phyloP scores from a whole-genome alignment of 768 basidiomycete species.

The Leccinum imitatum region DNA sequence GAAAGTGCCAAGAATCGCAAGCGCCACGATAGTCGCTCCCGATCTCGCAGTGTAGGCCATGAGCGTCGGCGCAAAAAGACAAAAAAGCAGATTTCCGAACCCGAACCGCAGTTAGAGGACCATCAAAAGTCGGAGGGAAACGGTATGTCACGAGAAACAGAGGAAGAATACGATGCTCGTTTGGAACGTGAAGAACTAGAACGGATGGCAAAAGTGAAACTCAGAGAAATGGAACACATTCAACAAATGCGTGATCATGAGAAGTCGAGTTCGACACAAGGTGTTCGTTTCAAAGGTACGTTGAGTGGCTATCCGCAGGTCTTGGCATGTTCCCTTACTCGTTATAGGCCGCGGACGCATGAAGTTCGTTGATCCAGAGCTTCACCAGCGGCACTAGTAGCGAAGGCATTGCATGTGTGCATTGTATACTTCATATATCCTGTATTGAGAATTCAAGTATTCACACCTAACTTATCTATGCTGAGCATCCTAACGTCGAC shows the following conservation, averaged over 20 bases:
- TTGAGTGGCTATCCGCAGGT: not conserved
- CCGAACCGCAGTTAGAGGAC: conserved; percentile 12
- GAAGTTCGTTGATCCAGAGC: conserved; percentile 65
- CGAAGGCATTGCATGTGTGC: not conserved
- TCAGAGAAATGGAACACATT: conserved; percentile 49
- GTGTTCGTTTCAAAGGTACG: conserved; percentile 66
- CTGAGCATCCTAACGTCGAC: conserved; percentile 4
- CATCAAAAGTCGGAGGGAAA: conserved; percentile 3
- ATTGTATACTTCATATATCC: conserved; percentile 2
- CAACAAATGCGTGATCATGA: conserved; percentile 35
- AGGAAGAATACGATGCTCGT: conserved; percentile 71
- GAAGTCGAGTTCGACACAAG: conserved; percentile 35
- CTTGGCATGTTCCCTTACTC: not conserved
- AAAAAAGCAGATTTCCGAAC: conserved; percentile 16
- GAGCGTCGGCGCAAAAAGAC: conserved; percentile 30
- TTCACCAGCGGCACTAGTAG: conserved; percentile 31
- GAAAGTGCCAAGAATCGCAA: conserved; percentile 17
- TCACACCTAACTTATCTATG: not conserved
- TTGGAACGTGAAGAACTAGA: conserved; percentile 68
- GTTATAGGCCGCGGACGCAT: conserved; percentile 58
- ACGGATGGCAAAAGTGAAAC: conserved; percentile 47
- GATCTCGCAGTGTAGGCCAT: conserved; percentile 30
- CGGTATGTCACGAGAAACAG: conserved; percentile 47
- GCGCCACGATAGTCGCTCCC: conserved; percentile 22
- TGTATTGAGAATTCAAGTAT: not conserved